Base-by-base conservation (phyloP, 1,139 yeast genomes). In the Pichia inconspicua region DNA sequence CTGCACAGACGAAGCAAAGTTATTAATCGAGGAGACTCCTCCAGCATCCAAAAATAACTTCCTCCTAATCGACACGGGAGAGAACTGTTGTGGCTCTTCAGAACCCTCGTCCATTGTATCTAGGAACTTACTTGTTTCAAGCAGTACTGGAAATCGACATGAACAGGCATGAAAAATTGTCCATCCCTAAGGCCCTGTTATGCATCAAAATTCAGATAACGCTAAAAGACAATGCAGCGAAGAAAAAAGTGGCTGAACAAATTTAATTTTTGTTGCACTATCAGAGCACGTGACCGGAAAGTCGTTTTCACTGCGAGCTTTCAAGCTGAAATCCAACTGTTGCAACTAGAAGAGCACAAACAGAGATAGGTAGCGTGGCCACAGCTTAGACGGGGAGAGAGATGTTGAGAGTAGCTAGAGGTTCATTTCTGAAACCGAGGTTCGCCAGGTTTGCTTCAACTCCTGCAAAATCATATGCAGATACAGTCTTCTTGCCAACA, bases 1-100 rank as follows among this genome's bases (percentile, higher is more conserved):
- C 44, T 53, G 51, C 22, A 63, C 48, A 1, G 67, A 63, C 0
- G 61, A 57, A 2, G 65, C 63, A 55, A 63, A 63, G 43, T 62
- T 63, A 43, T 59, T 58, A 6, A 62, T 38, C 2, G 65, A 61
- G 41, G 60, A 56, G 9, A 53, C 60, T 11, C 65, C 66, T 2
- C 65, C 65, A 15, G 48, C 46, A 45, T 63, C 64, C 27, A 63
- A 43, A 3, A 62, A 39, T 1, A 66, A 63, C 17, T 57, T 48
- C 44, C 64, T 47, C 42, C 66, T 50, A 2, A 15, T 34, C 17
- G 28, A 22, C 15, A 27, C 12, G 2, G 36, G 47, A 40, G 36
- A 44, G 27, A 14, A 28, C 42, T 37, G 25, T 37, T 37, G 40
- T 9, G 14, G 42, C 10, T 40, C 25, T 25, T 40, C 19, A 14